Evolutionary conservation across 169 alveolate species (phyloP).

Genomic region (Blepharisma undulans): DNA sequence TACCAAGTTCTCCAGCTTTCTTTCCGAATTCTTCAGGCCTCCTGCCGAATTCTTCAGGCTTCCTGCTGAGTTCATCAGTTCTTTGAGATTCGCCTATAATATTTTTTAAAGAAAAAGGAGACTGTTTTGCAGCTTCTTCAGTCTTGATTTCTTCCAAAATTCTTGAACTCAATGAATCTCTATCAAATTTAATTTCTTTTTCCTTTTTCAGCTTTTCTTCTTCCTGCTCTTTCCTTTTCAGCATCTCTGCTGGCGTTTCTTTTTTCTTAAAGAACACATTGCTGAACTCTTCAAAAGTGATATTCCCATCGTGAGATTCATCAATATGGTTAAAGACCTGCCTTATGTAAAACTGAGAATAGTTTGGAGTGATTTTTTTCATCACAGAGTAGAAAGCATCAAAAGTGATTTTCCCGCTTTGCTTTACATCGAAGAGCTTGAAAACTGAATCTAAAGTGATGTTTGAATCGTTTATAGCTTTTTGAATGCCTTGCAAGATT

Average conservation of each 20-base stretch:
- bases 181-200: not conserved
- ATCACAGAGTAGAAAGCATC: not conserved
- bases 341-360: not conserved
- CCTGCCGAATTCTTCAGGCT: not conserved
- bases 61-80: not conserved
- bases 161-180: not conserved
- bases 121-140: not conserved
- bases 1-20: not conserved
- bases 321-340: slow-evolving; percentile 18
- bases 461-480: not conserved
- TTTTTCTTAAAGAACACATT: slow-evolving; percentile 1
- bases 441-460: not conserved
- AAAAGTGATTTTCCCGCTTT: not conserved
- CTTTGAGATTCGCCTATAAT: not conserved
- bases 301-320: slow-evolving; percentile 1
- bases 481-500: not conserved
- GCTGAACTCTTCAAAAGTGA: slow-evolving; percentile 3
- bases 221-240: slow-evolving; percentile 8
- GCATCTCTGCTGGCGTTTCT: not conserved
- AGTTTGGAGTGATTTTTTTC: not conserved
- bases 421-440: not conserved
- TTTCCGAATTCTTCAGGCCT: not conserved
- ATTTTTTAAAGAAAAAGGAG: not conserved
- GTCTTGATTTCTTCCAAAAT: not conserved
- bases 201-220: not conserved